Percentiles rank a stretch among this genome's conserved stretches.
Conservation (phyloP, 164 flowering plant species). For the Magnolia sinica region DNA sequence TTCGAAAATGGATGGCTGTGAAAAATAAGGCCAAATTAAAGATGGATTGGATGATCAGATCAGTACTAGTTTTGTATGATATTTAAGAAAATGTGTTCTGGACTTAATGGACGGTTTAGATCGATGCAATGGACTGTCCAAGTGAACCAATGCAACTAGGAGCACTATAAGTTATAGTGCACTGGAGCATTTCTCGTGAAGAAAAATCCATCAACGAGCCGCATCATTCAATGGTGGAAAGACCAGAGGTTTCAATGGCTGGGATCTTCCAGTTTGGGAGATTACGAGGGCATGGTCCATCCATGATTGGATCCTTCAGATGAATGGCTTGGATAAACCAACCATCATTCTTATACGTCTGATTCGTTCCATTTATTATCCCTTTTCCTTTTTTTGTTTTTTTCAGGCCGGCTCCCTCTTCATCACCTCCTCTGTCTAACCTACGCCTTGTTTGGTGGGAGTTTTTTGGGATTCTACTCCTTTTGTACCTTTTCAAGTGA, state of each 20-base stretch:
- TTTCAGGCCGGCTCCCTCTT: conserved; percentile 34
- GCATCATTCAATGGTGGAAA: background rate
- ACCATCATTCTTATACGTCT: too few species aligned
- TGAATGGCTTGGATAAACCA: too few species aligned
- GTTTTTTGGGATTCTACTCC: conserved; percentile 26
- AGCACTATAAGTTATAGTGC: background rate
- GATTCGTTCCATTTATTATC: background rate
- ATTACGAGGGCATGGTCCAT: background rate
- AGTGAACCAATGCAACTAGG: too few species aligned
- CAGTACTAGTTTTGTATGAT: too few species aligned
- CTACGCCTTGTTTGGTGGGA: conserved; percentile 23
- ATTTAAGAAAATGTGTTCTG: too few species aligned
- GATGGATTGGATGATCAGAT: too few species aligned
- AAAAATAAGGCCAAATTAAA: too few species aligned
- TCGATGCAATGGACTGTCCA: too few species aligned
- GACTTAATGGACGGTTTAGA: too few species aligned
- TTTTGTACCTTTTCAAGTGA: conserved; percentile 33
- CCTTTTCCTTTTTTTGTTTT: background rate
- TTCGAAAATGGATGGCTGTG: too few species aligned
- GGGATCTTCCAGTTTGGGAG: background rate
- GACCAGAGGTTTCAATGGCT: background rate
- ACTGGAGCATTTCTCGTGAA: background rate
- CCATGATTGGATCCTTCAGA: too few species aligned
- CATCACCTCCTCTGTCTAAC: conserved; percentile 20
- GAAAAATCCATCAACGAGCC: background rate